Evolutionary conservation across 192 early-diverging fungal genomes (phyloP), one percentile per base, ranked within the genome.

Genomic region (Phycomyces blakesleeanus): DNA sequence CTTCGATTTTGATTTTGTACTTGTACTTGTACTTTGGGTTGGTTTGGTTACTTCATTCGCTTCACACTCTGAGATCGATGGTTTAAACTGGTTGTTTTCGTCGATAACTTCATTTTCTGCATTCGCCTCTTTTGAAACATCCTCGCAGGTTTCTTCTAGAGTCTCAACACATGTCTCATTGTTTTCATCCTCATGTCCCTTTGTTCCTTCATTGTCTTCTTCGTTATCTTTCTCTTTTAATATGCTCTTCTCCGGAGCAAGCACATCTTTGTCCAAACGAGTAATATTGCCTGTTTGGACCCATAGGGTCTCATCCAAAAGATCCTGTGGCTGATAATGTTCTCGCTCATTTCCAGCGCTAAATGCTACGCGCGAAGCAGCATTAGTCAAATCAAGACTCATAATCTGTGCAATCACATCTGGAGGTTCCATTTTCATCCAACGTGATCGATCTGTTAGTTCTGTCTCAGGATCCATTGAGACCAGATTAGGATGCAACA

Each of bases 331-430:
- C 8, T 67, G 55, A 52, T 37, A 25, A 20, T 20, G 7, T 4
- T 14, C 20, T 5, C 41, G 26, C 22, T 25, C 38, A 5, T 29
- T 49, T 14, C 29, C 59, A 12, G 51, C 61, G 11, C 22, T 55
- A 37, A 68, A 74, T 2, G 67, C 80, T 26, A 70, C 63, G 18
- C 67, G 57, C 3, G 73, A 73, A 8, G 78, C 78, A 18, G 80
- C 77, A 52, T 78, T 82, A 49, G 79, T 80, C 1, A 85, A 61
- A 72, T 85, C 80, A 21, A 79, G 59, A 50, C 83, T 73, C 72
- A 85, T 77, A 42, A 77, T 78, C 66, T 77, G 76, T 39, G 83
- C 83, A 40, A 85, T 76, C 58, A 85, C 76, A 58, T 82, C 83
- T 41, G 79, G 79, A 3, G 83, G 81, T 51, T 85, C 83, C 42